Percentiles rank a stretch among this genome's conserved stretches.
These are phyloP conservation scores for Penicillium brasilianum DNA, from an alignment of 2,329 filamentous ascomycete species.

Conservation along the genomic window DNA sequence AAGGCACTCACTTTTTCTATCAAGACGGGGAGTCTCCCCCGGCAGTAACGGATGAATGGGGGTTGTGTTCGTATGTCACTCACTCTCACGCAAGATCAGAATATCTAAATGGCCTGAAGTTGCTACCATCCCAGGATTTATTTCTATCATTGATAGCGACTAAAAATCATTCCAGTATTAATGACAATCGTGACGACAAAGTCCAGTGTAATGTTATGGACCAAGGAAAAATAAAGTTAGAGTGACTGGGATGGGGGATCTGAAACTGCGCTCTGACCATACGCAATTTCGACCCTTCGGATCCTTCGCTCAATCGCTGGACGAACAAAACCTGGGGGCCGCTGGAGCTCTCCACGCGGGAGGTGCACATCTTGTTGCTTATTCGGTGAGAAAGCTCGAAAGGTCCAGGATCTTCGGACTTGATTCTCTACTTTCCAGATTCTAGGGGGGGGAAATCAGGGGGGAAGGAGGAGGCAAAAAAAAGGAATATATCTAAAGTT, in stretches of 20 bases:
- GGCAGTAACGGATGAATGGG: neutral
- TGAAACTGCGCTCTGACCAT: constrained; percentile 22
- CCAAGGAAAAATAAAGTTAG: constrained; percentile 25
- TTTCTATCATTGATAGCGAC: neutral
- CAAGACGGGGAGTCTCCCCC: neutral
- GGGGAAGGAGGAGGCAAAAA: neutral
- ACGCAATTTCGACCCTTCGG: constrained; percentile 1
- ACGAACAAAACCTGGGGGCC: neutral
- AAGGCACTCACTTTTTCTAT: neutral
- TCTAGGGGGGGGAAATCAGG: neutral
- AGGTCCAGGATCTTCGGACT: constrained; percentile 1
- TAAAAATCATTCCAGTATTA: neutral
- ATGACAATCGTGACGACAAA: neutral
- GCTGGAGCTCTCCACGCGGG: neutral
- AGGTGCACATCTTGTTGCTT: neutral
- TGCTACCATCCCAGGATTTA: neutral
- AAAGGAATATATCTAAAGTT: neutral
- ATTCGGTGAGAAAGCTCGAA: neutral
- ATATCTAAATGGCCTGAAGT: neutral
- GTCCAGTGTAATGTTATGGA: neutral
- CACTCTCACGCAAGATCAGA: too few species aligned
- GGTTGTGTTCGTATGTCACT: neutral
- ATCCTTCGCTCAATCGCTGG: neutral
- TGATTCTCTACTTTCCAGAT: neutral
- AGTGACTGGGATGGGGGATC: constrained; percentile 19